A percentile compares a stretch with the other conserved stretches of the same genome.
These are phyloP conservation scores for Diaporthe vexans DNA, from an alignment of 2,329 filamentous ascomycete species.

Conservation along the genomic window DNA sequence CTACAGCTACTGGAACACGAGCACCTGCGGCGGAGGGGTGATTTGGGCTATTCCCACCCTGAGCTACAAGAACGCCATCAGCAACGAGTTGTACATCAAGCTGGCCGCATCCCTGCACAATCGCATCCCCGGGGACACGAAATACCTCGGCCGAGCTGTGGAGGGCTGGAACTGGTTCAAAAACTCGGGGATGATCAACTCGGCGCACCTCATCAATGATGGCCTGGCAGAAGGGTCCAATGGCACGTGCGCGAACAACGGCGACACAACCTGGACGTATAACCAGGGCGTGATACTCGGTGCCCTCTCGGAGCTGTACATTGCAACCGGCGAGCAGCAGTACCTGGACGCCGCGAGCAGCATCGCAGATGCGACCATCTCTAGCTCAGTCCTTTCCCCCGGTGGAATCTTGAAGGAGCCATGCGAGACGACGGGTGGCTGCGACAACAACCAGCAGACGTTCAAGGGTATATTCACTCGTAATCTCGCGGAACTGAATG, in stretches of 20 bases:
- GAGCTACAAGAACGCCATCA: constrained; percentile 67
- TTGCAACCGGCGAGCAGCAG: constrained; percentile 56
- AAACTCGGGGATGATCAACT: constrained; percentile 65
- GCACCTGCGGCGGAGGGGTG: constrained; percentile 67
- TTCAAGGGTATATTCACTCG: constrained; percentile 82
- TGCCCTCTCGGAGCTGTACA: constrained; percentile 65
- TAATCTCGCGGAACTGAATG: constrained; percentile 72
- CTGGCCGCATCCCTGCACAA: constrained; percentile 68
- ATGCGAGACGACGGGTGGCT: constrained; percentile 62
- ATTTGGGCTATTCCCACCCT: constrained; percentile 67
- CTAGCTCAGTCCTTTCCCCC: constrained; percentile 51
- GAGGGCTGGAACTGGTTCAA: constrained; percentile 68
- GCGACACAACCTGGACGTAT: constrained; percentile 65
- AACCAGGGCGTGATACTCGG: constrained; percentile 72
- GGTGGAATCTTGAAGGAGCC: constrained; percentile 64
- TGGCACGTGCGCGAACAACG: constrained; percentile 64
- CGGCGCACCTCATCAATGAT: constrained; percentile 65
- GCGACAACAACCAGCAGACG: constrained; percentile 65
- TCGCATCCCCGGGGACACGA: constrained; percentile 54
- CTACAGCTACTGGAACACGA: constrained; percentile 61
- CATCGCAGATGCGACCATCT: constrained; percentile 69
- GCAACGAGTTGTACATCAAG: constrained; percentile 70
- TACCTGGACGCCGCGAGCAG: constrained; percentile 59
- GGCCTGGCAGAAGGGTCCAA: constrained; percentile 56
- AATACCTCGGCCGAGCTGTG: constrained; percentile 64